phyloP scores from a whole-genome alignment of 768 basidiomycete genomes.

The Panus rudis region DNA sequence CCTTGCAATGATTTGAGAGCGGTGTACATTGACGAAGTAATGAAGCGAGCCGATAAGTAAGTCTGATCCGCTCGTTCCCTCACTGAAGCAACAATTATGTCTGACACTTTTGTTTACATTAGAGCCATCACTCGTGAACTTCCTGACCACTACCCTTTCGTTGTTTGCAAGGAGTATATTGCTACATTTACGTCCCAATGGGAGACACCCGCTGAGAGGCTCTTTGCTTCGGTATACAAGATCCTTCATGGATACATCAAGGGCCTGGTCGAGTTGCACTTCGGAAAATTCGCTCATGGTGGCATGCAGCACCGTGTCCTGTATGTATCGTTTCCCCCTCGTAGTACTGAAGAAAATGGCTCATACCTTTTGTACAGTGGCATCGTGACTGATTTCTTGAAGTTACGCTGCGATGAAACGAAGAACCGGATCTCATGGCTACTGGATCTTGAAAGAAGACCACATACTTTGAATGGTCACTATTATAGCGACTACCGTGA shows the following conservation, averaged over 20 bases:
- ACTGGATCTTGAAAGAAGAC: slow-evolving; percentile 39
- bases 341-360: not conserved
- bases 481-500: slow-evolving; percentile 39
- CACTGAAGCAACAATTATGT: not conserved
- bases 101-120: not conserved
- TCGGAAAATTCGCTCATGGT: slow-evolving; percentile 46
- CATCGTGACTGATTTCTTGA: slow-evolving; percentile 45
- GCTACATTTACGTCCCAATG: slow-evolving; percentile 37
- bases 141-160: slow-evolving; percentile 59
- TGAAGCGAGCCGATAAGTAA: slow-evolving; percentile 39
- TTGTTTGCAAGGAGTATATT: slow-evolving; percentile 50
- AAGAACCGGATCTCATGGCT: slow-evolving; percentile 41
- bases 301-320: slow-evolving; percentile 40
- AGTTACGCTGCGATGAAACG: slow-evolving; percentile 32
- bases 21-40: slow-evolving; percentile 50
- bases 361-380: slow-evolving; percentile 27
- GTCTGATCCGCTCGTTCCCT: too few relatives aligned
- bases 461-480: slow-evolving; percentile 43
- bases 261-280: slow-evolving; percentile 40
- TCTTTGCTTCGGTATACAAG: slow-evolving; percentile 35
- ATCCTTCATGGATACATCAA: slow-evolving; percentile 35
- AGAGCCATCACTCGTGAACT: slow-evolving; percentile 70
- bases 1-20: slow-evolving; percentile 4
- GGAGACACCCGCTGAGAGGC: slow-evolving; percentile 35
- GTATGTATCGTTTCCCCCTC: slow-evolving; percentile 24